Percentiles rank a stretch among this genome's conserved stretches.
Evolutionary conservation across 345 rosid species (phyloP).

Genomic region (Cardamine occulta): DNA sequence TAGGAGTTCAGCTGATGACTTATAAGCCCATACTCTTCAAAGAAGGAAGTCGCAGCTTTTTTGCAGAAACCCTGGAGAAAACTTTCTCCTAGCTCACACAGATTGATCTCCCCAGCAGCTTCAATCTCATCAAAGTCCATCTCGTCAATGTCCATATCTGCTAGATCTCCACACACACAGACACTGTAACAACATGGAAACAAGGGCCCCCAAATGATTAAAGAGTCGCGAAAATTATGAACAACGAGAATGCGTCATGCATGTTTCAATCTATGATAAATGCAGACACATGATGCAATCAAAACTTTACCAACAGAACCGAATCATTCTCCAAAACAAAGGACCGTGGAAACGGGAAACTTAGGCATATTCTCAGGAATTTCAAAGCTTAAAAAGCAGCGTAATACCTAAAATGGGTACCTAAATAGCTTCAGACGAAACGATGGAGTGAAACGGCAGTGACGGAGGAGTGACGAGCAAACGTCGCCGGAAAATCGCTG

Average conservation of each 20-base stretch:
- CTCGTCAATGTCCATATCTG: conserved; percentile 32
- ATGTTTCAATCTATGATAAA: conserved; percentile 2
- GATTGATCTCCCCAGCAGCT: conserved; percentile 30
- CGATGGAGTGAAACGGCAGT: neutral
- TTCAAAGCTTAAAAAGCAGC: conserved; percentile 10
- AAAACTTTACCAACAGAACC: neutral
- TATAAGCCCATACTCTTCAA: conserved; percentile 68
- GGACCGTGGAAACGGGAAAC: neutral
- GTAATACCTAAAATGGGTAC: conserved; percentile 5
- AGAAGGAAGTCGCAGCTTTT: conserved; percentile 64
- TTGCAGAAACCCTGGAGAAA: conserved; percentile 60
- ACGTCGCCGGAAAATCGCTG: conserved; percentile 20
- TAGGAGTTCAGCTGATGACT: conserved; percentile 88
- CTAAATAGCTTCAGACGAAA: neutral
- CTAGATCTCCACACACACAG: neutral
- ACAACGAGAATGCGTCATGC: conserved; percentile 4
- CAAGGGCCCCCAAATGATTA: neutral
- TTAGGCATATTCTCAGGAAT: conserved; percentile 15
- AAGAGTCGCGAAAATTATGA: neutral
- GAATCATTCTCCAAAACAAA: neutral
- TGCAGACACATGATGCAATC: neutral
- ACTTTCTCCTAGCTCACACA: conserved; percentile 55
- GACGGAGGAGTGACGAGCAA: neutral
- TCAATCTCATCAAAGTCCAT: conserved; percentile 44
- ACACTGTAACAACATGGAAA: conserved; percentile 15